phyloP scores from a whole-genome alignment of 441 rosid species.

The Eruca vesicaria region DNA sequence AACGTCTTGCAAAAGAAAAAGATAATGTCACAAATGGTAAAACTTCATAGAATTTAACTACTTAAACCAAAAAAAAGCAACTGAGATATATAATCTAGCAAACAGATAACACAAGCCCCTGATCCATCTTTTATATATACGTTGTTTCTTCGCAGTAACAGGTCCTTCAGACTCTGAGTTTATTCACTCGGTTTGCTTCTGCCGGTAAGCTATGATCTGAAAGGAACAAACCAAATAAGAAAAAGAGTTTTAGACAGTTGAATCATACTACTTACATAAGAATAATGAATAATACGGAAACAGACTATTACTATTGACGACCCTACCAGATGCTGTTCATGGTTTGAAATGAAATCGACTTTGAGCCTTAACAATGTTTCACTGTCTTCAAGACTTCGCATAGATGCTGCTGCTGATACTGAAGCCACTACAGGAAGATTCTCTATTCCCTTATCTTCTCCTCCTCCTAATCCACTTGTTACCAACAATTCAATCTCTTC shows the following conservation, averaged over 20 bases:
- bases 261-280: background rate
- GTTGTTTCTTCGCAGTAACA: conserved; percentile 1
- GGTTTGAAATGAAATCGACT: conserved; percentile 31
- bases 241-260: background rate
- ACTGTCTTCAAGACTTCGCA: conserved; percentile 48
- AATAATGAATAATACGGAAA: background rate
- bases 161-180: conserved; percentile 2
- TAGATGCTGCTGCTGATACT: conserved; percentile 14
- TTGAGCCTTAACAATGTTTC: conserved; percentile 49
- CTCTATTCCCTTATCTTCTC: conserved; percentile 13
- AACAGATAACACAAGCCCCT: conserved; percentile 21
- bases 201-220: conserved; percentile 52
- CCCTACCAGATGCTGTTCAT: conserved; percentile 46
- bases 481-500: conserved; percentile 57
- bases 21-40: background rate
- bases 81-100: conserved; percentile 15
- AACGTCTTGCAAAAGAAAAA: background rate
- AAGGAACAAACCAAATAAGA: conserved; percentile 7
- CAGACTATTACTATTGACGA: background rate
- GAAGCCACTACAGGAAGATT: conserved; percentile 24
- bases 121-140: conserved; percentile 25
- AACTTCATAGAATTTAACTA: conserved; percentile 13
- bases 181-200: conserved; percentile 41
- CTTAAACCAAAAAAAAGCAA: background rate
- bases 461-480: conserved; percentile 33